A percentile compares a stretch with the other conserved stretches of the same genome.
Evolutionary conservation across 495 filamentous ascomycete genomes (phyloP).

Genomic region (Penicillium canariense): DNA sequence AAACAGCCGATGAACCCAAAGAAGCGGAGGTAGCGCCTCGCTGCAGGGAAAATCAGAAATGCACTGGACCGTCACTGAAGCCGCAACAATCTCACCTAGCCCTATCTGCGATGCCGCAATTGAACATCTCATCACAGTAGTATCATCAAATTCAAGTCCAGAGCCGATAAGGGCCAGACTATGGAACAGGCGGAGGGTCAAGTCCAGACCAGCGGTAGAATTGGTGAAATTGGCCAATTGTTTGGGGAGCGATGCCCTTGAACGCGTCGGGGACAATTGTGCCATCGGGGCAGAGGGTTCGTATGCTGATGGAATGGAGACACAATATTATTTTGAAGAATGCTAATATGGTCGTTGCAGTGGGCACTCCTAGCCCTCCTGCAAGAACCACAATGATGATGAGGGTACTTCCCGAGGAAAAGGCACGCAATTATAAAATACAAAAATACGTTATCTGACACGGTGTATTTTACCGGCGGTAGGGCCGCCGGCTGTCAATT

Average conservation of each 20-base stretch:
- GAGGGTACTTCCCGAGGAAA: too few species aligned
- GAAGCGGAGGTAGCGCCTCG: slow-evolving; percentile 17
- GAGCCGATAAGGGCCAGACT: slow-evolving; percentile 9
- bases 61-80: not conserved
- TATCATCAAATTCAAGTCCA: slow-evolving; percentile 1
- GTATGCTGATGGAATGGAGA: not conserved
- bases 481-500: not conserved
- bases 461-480: too few species aligned
- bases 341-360: not conserved
- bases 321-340: not conserved
- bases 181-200: slow-evolving; percentile 16
- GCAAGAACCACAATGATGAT: not conserved
- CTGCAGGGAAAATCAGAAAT: slow-evolving; percentile 4
- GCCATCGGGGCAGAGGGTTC: slow-evolving; percentile 1
- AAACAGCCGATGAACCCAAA: slow-evolving; percentile 16
- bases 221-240: slow-evolving; percentile 20
- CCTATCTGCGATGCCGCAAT: slow-evolving; percentile 16
- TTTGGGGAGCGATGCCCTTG: slow-evolving; percentile 9
- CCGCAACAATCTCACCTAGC: slow-evolving; percentile 2
- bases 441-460: too few species aligned
- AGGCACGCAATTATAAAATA: too few species aligned
- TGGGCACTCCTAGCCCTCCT: not conserved
- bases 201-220: slow-evolving; percentile 16
- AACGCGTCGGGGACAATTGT: not conserved
- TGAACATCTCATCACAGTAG: slow-evolving; percentile 9